These are phyloP conservation scores for Sporothrix pseudoabietina DNA, from an alignment of 2,329 filamentous ascomycete genomes.

Conservation along the genomic window DNA sequence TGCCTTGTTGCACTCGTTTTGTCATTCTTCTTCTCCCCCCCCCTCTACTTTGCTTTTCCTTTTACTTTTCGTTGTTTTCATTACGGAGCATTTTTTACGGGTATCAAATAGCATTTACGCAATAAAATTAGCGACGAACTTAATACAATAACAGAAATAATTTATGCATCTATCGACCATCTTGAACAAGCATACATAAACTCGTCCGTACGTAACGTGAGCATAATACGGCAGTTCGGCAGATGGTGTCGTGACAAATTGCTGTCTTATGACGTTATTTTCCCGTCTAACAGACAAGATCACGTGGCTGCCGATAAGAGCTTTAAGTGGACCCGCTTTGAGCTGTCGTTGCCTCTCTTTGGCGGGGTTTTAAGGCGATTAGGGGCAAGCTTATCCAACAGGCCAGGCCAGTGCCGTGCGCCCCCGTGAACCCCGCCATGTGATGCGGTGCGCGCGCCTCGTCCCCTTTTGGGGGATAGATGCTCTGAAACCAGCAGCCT, in stretches of 20 bases:
- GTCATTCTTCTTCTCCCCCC: background rate
- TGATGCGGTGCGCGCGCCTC: constrained; percentile 8
- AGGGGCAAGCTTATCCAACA: constrained; percentile 14
- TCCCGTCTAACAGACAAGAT: background rate
- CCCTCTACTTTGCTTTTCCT: background rate
- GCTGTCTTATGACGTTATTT: constrained; percentile 19
- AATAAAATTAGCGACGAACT: constrained; percentile 2
- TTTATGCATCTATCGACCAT: background rate
- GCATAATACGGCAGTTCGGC: too few relatives aligned
- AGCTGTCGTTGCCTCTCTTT: background rate
- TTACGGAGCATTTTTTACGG: constrained; percentile 6
- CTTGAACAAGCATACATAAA: background rate
- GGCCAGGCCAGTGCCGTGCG: background rate
- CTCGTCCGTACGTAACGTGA: too few relatives aligned
- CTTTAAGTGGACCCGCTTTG: background rate
- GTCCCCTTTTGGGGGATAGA: background rate
- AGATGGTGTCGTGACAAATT: background rate
- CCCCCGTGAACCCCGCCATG: constrained; percentile 25
- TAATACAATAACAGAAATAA: background rate
- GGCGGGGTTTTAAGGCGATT: constrained; percentile 4
- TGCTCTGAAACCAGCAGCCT: constrained; percentile 16
- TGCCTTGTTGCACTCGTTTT: background rate
- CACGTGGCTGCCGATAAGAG: constrained; percentile 22
- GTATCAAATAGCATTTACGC: background rate
- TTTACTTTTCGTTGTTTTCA: background rate